phyloP scores from a whole-genome alignment of 23 red algal species.

The Gracilaria caudata region DNA sequence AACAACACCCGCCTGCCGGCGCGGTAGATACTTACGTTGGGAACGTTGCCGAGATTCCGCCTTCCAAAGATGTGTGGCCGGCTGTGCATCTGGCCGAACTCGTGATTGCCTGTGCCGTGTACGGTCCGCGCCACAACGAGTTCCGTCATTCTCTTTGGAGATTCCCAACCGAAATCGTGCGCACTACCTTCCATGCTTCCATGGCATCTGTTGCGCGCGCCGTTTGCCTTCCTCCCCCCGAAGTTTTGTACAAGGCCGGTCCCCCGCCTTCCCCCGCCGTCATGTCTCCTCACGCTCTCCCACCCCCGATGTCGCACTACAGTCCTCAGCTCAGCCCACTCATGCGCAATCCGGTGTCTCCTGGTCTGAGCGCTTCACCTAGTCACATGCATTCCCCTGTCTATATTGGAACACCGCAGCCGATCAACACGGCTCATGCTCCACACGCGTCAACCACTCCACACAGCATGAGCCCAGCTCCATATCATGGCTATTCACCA shows the following conservation, averaged over 20 bases:
- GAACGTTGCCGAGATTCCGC: constrained; percentile 24
- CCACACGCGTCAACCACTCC: not conserved
- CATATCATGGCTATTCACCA: constrained; percentile 3
- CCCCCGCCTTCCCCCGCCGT: constrained; percentile 16
- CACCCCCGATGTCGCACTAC: constrained; percentile 11
- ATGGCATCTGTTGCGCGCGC: constrained; percentile 52
- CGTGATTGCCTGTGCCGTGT: constrained; percentile 53
- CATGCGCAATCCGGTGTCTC: not conserved
- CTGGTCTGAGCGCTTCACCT: not conserved
- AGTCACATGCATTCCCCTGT: not conserved
- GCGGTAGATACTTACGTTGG: constrained; percentile 32
- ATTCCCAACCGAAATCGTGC: constrained; percentile 43
- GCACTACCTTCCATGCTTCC: constrained; percentile 34
- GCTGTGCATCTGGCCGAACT: constrained; percentile 47
- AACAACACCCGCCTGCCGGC: constrained; percentile 24
- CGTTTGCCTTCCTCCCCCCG: constrained; percentile 36
- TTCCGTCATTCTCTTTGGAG: constrained; percentile 47
- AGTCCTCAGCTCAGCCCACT: constrained; percentile 26
- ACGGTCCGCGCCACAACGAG: constrained; percentile 28
- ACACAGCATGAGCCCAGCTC: not conserved
- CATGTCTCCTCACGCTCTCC: constrained; percentile 31
- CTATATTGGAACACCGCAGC: constrained; percentile 15
- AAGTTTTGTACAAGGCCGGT: constrained; percentile 38
- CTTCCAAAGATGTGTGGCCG: constrained; percentile 30
- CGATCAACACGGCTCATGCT: not conserved